Base-by-base conservation (phyloP, 306 rosid genomes). In the Castanospermum australe region DNA sequence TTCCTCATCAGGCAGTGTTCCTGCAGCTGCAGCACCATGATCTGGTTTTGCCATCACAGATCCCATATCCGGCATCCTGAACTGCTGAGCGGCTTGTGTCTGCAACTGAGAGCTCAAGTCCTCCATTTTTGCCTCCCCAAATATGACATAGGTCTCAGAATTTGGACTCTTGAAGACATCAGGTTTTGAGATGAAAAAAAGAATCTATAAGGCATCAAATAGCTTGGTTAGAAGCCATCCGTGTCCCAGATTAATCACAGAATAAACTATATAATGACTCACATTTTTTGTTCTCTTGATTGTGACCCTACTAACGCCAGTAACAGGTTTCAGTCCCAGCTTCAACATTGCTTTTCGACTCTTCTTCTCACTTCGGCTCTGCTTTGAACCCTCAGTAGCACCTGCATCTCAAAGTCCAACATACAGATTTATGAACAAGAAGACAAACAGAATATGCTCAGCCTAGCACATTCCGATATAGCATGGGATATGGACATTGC, bases 301-400 rank as follows among this genome's bases (percentile, higher is more conserved):
- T 75, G 98, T 93, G 66, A 96, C 98, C 56, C 99, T 85, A 77
- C 94, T 90, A 72, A 96, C 97, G 44, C 99, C 97, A 0, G 94
- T 87, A 35, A 93, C 92, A 14, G 97, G 94, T 77, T 90, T 91
- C 88, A 96, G 84, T 20, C 99, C 99, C 10, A 96, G 89, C 89
- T 96, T 93, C 92, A 96, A 50, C 98, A 96, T 91, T 17, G 98
- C 99, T 80, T 96, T 96, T 62, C 98, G 89, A 67, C 98, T 96
- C 89, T 96, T 96, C 88, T 96, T 96, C 86, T 96, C 99, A 12
- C 98, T 96, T 83, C 98, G 84, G 93, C 97, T 93, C 84, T 96
- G 99, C 84, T 96, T 96, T 30, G 98, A 93, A 62, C 91, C 87
- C 67, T 90, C 99, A 57, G 79, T 44, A 18, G 80, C 88, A 55